These are phyloP conservation scores for sorghum (Sorghum bicolor) DNA, from an alignment of 176 grass and related monocot genomes.

Conservation along the genomic window DNA sequence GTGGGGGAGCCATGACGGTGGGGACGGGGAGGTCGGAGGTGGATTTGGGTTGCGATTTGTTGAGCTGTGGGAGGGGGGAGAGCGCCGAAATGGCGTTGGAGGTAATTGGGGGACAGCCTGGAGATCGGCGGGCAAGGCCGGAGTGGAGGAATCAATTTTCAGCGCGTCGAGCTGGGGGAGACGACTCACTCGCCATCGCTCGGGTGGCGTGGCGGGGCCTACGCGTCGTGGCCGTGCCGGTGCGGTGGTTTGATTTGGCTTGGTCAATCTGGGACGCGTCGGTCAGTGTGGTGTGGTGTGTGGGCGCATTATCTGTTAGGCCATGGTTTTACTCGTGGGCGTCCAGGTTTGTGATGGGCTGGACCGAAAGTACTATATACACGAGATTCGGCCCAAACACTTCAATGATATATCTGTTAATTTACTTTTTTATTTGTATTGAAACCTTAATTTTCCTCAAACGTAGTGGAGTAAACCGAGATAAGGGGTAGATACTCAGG, in stretches of 20 bases:
- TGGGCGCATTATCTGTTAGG: not conserved
- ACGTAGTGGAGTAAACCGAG: too few species aligned
- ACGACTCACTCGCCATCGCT: not conserved
- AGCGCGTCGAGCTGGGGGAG: conserved; percentile 24
- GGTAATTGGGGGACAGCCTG: conserved; percentile 24
- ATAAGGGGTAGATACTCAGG: too few species aligned
- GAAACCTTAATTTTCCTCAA: too few species aligned
- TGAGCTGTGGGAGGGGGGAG: not conserved
- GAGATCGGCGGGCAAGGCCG: not conserved
- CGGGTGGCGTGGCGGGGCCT: conserved; percentile 16
- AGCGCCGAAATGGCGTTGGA: conserved; percentile 13
- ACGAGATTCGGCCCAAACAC: not conserved
- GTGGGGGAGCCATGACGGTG: conserved; percentile 50
- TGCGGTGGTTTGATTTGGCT: not conserved
- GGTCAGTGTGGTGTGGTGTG: not conserved
- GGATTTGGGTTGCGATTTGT: conserved; percentile 27
- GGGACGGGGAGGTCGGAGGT: not conserved
- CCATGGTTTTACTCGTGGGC: not conserved
- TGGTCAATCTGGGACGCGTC: not conserved
- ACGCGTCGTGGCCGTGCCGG: conserved; percentile 13
- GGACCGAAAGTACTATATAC: too few species aligned
- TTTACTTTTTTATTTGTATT: not conserved
- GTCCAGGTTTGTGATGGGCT: not conserved
- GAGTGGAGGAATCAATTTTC: conserved; percentile 17
- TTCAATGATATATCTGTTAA: not conserved